Evolutionary conservation across 176 grass and related monocot species (phyloP), one percentile per base, ranked within the genome.

Genomic region (Triticum urartu): DNA sequence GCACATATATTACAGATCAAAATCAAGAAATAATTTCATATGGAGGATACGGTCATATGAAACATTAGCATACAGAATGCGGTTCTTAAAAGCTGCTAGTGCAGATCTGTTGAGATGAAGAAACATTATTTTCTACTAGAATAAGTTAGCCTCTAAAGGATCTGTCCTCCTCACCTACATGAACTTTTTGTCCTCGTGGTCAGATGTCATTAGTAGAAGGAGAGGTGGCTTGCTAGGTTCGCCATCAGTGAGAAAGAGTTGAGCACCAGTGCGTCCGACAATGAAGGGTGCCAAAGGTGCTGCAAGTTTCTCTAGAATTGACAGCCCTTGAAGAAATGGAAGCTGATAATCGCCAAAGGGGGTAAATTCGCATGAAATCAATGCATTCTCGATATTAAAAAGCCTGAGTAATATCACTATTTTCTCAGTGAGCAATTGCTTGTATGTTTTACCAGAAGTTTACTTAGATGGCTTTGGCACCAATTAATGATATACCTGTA

Each of bases 21-120:
- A 9, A 30, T 52, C 20, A 77, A 2, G 17, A 77, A 81, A 63
- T 63, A 40, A 62, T 82, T 61, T 70, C 0, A 14, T 21, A 60
- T 28, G 40, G 47, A 87, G 93, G 93, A 98, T 95, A 98, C 95
- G 93, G 38, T 98, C 95, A 60, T 95, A 95, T 40, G 89, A 95
- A 85, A 98, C 91, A 81, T 98, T 98, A 14, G 93, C 93, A 87
- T 98, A 98, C 47, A 93, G 56, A 72, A 84, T 70, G 5, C 91
- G 89, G 84, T 87, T 89, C 89, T 84, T 93, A 71, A 98, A 98
- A 86, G 89, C 70, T 81, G 87, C 88, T 11, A 98, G 86, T 17
- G 95, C 89, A 77, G 86, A 90, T 80, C 93, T 98, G 88, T 80
- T 78, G 65, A 82, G 33, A 72, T 63, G 75, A 79, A 21, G 30